Conservation (phyloP, 768 basidiomycete species). For the Amanita polypyramis region DNA sequence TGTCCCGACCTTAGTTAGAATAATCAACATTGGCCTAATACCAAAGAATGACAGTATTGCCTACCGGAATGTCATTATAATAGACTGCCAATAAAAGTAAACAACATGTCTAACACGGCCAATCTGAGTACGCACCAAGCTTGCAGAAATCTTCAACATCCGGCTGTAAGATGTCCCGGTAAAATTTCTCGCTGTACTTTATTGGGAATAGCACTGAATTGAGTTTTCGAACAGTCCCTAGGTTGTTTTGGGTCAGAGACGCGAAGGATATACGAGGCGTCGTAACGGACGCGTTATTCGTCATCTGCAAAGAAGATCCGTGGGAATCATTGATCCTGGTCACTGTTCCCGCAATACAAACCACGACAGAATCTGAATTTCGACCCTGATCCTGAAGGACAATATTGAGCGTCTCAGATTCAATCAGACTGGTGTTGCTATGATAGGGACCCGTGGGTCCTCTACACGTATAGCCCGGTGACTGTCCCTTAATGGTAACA, state of each 20-base stretch:
- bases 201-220: constrained; percentile 82
- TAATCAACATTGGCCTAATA: constrained; percentile 10
- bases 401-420: too few relatives aligned
- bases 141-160: constrained; percentile 84
- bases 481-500: too few relatives aligned
- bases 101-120: constrained; percentile 8
- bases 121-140: constrained; percentile 49
- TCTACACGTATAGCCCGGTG: too few relatives aligned
- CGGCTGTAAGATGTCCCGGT: constrained; percentile 63
- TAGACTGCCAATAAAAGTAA: constrained; percentile 44
- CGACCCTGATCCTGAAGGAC: neutral
- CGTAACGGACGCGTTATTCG: constrained; percentile 13
- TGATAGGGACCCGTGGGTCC: too few relatives aligned
- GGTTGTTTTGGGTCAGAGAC: constrained; percentile 69
- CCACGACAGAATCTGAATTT: neutral
- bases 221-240: constrained; percentile 64
- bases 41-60: constrained; percentile 13
- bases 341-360: neutral
- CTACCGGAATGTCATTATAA: constrained; percentile 80
- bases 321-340: neutral
- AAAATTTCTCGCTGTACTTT: constrained; percentile 84
- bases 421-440: too few relatives aligned
- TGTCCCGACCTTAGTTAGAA: constrained; percentile 50
- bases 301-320: constrained; percentile 12
- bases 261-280: constrained; percentile 54